Conservation (phyloP, 1,139 yeast species). For the Scheffersomyces segobiensis region DNA sequence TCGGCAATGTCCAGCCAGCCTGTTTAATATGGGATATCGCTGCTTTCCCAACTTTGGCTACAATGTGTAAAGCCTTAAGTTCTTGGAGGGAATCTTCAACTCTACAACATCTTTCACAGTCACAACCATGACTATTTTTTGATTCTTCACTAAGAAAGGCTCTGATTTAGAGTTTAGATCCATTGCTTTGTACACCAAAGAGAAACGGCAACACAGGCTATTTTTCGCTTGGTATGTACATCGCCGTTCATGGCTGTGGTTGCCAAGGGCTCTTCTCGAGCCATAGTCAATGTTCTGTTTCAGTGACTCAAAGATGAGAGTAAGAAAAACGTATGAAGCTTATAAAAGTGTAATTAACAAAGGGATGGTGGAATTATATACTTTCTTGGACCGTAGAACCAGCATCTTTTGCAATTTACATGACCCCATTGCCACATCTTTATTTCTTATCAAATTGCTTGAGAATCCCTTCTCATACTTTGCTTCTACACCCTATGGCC, state of each 20-base stretch:
- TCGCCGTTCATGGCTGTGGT: background rate
- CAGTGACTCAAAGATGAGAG: background rate
- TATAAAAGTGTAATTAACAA: background rate
- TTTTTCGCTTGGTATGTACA: background rate
- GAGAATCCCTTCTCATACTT: background rate
- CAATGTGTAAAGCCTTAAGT: background rate
- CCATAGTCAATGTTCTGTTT: background rate
- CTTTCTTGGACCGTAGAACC: background rate
- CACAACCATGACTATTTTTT: background rate
- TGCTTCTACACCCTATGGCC: background rate
- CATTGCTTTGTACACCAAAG: background rate
- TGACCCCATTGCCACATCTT: background rate
- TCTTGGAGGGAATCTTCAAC: background rate
- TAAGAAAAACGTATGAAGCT: background rate
- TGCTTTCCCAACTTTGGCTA: background rate
- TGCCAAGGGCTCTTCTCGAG: background rate
- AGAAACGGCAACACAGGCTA: background rate
- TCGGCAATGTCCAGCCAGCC: background rate
- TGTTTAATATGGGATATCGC: background rate
- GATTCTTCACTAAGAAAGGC: background rate
- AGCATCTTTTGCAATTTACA: background rate
- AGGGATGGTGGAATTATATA: background rate
- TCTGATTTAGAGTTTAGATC: background rate
- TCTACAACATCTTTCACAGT: background rate
- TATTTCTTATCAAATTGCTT: background rate